Evolutionary conservation across 2,329 filamentous ascomycete genomes (phyloP).

Genomic region (Rhynchosporium graminicola): DNA sequence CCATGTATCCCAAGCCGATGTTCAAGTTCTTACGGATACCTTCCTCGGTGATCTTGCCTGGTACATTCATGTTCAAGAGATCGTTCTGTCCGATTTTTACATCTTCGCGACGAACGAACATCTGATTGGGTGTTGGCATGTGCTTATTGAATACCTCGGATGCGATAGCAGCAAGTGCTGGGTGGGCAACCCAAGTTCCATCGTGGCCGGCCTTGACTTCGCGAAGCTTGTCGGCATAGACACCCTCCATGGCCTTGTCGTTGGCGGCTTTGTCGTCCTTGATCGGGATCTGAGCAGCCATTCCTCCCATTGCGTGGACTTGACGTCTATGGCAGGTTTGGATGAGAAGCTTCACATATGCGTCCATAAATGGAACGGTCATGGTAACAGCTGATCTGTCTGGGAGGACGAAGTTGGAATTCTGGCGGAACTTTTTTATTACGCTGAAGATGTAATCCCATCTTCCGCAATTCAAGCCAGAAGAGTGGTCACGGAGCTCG

Average conservation of each 20-base stretch:
- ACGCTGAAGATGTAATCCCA: conserved; percentile 99
- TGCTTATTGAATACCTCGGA: conserved; percentile 94
- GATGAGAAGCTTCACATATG: conserved; percentile 95
- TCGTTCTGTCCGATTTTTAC: conserved; percentile 85
- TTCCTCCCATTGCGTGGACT: conserved; percentile 98
- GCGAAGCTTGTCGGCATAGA: conserved; percentile 92
- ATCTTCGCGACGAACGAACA: conserved; percentile 87
- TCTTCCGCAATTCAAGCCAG: conserved; percentile 94
- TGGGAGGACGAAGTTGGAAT: conserved; percentile 88
- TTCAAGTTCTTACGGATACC: conserved; percentile 97
- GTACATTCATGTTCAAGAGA: conserved; percentile 96
- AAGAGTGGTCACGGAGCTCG: conserved; percentile 93
- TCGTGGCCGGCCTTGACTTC: conserved; percentile 96
- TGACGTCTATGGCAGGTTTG: conserved; percentile 96
- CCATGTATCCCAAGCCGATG: conserved; percentile 97
- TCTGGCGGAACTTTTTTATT: conserved; percentile 99
- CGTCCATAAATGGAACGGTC: conserved; percentile 97
- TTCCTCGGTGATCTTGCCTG: conserved; percentile 86
- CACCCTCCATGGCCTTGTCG: conserved; percentile 89
- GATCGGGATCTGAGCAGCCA: conserved; percentile 98
- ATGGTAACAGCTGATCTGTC: conserved; percentile 92
- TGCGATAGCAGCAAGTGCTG: conserved; percentile 84
- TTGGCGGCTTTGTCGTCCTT: conserved; percentile 92
- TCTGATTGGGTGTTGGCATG: conserved; percentile 98
- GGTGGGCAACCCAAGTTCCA: conserved; percentile 95